phyloP scores from a whole-genome alignment of 139 green algal genomes.

The Haematococcus lacustris region DNA sequence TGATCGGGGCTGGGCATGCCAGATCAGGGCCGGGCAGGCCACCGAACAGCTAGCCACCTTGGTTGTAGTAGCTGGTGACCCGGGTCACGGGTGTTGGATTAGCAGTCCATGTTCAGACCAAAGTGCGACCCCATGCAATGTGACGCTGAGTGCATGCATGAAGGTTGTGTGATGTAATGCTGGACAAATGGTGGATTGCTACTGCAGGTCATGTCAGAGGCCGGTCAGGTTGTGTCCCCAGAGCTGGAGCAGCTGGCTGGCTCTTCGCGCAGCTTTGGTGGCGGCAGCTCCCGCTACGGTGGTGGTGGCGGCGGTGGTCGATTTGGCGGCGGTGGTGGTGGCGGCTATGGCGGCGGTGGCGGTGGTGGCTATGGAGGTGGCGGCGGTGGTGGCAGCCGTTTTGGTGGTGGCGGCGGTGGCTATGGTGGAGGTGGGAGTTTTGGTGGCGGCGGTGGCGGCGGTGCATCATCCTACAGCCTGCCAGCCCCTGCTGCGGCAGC shows the following conservation, averaged over 20 bases:
- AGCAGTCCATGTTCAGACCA: no score
- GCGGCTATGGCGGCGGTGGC: conserved; percentile 10
- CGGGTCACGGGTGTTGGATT: neutral
- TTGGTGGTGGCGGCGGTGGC: neutral
- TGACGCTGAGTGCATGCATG: neutral
- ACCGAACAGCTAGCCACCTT: neutral
- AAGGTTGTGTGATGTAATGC: neutral
- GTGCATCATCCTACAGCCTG: no score
- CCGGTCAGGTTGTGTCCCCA: conserved; percentile 50
- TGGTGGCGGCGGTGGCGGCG: neutral
- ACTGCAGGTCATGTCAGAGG: conserved; percentile 49
- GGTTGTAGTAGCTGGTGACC: neutral
- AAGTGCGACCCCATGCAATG: neutral
- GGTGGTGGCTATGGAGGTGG: conserved; percentile 18
- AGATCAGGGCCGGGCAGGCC: neutral
- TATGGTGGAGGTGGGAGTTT: neutral
- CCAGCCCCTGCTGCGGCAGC: neutral
- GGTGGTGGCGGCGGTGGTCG: conserved; percentile 17
- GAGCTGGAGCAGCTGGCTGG: conserved; percentile 42
- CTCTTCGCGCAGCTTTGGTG: conserved; percentile 28
- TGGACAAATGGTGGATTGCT: neutral
- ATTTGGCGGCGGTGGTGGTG: neutral
- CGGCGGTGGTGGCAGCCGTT: conserved; percentile 1
- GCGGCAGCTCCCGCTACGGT: conserved; percentile 27
- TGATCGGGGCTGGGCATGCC: neutral